Conservation (phyloP, 371 early-diverging fungal genomes). For the Mortierella polycephala region DNA sequence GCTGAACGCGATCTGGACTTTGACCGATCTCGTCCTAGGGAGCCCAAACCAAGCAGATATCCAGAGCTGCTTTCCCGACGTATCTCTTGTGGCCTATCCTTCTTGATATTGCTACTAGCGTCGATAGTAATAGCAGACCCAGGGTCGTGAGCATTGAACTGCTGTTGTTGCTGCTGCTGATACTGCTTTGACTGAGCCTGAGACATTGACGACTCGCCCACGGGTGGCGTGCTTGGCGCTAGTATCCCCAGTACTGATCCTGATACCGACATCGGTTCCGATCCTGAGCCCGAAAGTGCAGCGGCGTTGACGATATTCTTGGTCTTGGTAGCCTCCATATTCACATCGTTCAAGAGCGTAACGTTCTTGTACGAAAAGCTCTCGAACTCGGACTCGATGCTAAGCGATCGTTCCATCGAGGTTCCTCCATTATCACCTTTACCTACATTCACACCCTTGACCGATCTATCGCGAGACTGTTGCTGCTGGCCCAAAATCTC, state of each 20-base stretch:
- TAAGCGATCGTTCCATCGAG: conserved; percentile 41
- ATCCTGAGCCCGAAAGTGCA: background rate
- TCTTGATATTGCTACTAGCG: conserved; percentile 4
- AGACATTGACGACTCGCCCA: background rate
- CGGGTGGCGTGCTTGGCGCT: conserved; percentile 1
- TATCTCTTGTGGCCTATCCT: conserved; percentile 21
- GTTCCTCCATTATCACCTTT: conserved; percentile 5
- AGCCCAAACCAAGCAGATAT: conserved; percentile 35
- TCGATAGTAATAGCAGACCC: background rate
- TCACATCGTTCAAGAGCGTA: conserved; percentile 51
- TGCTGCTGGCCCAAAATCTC: conserved; percentile 6
- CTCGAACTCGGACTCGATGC: conserved; percentile 63
- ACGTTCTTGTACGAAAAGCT: conserved; percentile 72
- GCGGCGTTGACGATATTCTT: conserved; percentile 16
- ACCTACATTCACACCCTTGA: background rate
- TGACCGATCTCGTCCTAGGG: conserved; percentile 30
- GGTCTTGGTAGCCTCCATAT: conserved; percentile 48
- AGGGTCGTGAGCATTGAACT: background rate
- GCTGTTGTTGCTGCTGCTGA: background rate
- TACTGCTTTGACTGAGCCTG: conserved; percentile 8
- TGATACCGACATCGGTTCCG: background rate
- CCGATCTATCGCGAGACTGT: background rate
- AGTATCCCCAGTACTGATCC: background rate
- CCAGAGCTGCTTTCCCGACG: conserved; percentile 44
- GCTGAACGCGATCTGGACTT: conserved; percentile 34